Conservation (phyloP, 1,284 basidiomycete species). For the Peniophora sp. region DNA sequence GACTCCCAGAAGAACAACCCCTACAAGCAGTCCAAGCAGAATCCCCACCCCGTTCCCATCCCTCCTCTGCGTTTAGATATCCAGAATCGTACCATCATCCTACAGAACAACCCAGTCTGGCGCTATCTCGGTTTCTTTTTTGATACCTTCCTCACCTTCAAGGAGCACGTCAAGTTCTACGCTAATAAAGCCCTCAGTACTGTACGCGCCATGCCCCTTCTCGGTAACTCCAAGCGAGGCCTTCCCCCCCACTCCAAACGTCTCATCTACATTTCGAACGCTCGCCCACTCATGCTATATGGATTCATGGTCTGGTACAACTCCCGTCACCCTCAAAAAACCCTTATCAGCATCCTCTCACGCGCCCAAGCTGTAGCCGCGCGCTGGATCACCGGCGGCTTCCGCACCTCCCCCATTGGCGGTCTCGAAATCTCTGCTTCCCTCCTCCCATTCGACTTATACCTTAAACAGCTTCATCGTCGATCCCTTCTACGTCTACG, state of each 20-base stretch:
- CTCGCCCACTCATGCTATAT: too few relatives aligned
- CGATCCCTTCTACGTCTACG: too few relatives aligned
- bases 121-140: constrained; percentile 1
- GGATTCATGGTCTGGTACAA: too few relatives aligned
- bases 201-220: background rate
- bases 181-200: background rate
- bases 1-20: too few relatives aligned
- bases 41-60: too few relatives aligned
- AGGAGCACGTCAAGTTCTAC: background rate
- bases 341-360: too few relatives aligned
- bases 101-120: too few relatives aligned
- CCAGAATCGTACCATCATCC: too few relatives aligned
- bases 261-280: too few relatives aligned
- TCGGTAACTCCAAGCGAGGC: background rate
- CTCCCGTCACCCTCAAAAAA: too few relatives aligned
- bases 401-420: background rate
- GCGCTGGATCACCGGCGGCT: background rate
- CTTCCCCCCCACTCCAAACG: background rate
- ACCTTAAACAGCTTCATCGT: background rate
- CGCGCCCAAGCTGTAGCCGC: background rate
- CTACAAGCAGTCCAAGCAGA: too few relatives aligned
- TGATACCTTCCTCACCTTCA: background rate
- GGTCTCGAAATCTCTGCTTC: background rate
- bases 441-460: background rate
- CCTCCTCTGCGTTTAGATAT: too few relatives aligned